phyloP scores from a whole-genome alignment of 768 basidiomycete genomes.

The Lactifluus volemus region DNA sequence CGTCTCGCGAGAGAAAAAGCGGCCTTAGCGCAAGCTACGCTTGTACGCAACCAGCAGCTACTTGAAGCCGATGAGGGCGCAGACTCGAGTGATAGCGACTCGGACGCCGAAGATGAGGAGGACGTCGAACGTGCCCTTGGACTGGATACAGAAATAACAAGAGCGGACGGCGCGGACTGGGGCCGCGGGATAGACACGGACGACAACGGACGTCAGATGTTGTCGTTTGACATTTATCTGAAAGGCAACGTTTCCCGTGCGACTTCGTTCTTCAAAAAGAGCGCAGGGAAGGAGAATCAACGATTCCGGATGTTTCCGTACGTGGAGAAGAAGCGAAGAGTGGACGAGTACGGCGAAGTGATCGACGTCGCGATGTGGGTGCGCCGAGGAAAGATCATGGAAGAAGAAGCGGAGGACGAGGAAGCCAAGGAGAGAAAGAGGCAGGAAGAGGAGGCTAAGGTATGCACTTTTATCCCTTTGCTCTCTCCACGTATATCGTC shows the following conservation, averaged over 20 bases:
- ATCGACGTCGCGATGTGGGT: conserved; percentile 96
- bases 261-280: conserved; percentile 85
- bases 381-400: conserved; percentile 81
- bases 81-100: conserved; percentile 70
- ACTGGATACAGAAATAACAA: conserved; percentile 27
- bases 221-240: conserved; percentile 94
- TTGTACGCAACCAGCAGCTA: conserved; percentile 77
- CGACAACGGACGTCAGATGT: conserved; percentile 60
- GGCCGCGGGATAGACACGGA: conserved; percentile 52
- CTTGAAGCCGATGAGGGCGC: conserved; percentile 88
- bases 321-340: conserved; percentile 82
- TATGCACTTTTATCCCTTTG: conserved; percentile 23
- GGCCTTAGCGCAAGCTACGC: conserved; percentile 75
- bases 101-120: conserved; percentile 59
- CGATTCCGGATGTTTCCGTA: conserved; percentile 97
- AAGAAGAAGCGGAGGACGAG: conserved; percentile 81
- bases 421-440: conserved; percentile 67
- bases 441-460: conserved; percentile 80
- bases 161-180: conserved; percentile 53
- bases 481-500: background rate
- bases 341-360: conserved; percentile 94
- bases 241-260: conserved; percentile 91
- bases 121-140: conserved; percentile 49
- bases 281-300: conserved; percentile 55
- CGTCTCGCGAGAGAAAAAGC: conserved; percentile 72